Percentiles rank a stretch among this genome's conserved stretches.
Evolutionary conservation across 2,329 filamentous ascomycete species (phyloP).

Genomic region (Botrytis aclada): DNA sequence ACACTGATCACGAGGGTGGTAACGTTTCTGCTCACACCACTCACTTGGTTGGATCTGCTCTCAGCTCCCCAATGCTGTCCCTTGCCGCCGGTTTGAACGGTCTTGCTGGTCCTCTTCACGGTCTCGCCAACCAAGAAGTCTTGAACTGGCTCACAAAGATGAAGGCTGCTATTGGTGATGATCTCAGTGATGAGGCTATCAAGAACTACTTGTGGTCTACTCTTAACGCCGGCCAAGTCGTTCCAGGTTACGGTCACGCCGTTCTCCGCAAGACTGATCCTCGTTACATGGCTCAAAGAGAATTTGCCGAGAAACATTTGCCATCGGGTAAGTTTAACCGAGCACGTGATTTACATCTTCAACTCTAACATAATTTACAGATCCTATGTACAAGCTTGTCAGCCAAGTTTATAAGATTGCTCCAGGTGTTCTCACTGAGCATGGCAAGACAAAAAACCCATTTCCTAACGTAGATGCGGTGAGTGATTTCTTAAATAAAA

Average conservation of each 20-base stretch:
- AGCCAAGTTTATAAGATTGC: slow-evolving; percentile 99
- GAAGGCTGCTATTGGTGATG: slow-evolving; percentile 91
- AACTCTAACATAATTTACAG: slow-evolving; percentile 68
- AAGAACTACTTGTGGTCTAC: slow-evolving; percentile 99
- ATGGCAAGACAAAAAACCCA: slow-evolving; percentile 95
- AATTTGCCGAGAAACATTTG: slow-evolving; percentile 62
- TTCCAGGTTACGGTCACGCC: slow-evolving; percentile 97
- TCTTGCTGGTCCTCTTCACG: slow-evolving; percentile 96
- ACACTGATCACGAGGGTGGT: slow-evolving; percentile 99
- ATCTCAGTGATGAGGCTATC: slow-evolving; percentile 94
- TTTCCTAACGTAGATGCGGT: slow-evolving; percentile 94
- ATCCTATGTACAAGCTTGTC: slow-evolving; percentile 99
- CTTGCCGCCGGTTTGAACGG: slow-evolving; percentile 95
- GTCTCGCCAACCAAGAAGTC: slow-evolving; percentile 99
- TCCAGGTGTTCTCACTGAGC: slow-evolving; percentile 94
- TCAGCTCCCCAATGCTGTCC: slow-evolving; percentile 97
- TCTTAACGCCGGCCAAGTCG: slow-evolving; percentile 90
- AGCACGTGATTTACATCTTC: not conserved
- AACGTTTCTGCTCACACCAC: slow-evolving; percentile 99
- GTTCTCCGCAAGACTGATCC: slow-evolving; percentile 99
- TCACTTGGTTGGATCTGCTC: slow-evolving; percentile 92
- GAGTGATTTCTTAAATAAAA: not conserved
- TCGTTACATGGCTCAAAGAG: slow-evolving; percentile 96
- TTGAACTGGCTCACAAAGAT: slow-evolving; percentile 99
- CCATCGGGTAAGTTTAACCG: not conserved